Percentiles rank a stretch among this genome's conserved stretches.
Conservation (phyloP, 768 basidiomycete species). For the Boletus sensibilis region DNA sequence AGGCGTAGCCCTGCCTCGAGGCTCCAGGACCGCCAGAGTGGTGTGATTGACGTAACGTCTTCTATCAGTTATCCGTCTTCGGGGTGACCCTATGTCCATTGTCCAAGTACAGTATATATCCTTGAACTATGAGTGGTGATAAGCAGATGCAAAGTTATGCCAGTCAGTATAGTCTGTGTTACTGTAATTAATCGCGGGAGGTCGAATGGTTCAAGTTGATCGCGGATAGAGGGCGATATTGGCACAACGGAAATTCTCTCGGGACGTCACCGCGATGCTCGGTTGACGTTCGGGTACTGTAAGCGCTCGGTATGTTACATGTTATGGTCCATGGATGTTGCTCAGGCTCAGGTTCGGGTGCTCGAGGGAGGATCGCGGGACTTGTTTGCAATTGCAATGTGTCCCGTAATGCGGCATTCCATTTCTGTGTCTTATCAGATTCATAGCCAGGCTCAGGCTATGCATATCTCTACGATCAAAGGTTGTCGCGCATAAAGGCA, state of each 20-base stretch:
- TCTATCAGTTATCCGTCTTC: constrained; percentile 8
- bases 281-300: background rate
- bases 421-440: too few species aligned
- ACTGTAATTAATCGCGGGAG: background rate
- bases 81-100: background rate
- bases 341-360: constrained; percentile 3
- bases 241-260: background rate
- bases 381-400: background rate
- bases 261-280: background rate
- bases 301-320: background rate
- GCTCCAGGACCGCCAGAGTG: constrained; percentile 1
- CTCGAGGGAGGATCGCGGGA: constrained; percentile 4
- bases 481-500: background rate
- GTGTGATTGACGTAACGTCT: constrained; percentile 13
- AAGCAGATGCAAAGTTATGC: constrained; percentile 1
- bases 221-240: constrained; percentile 4
- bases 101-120: background rate
- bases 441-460: too few species aligned
- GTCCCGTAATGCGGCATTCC: background rate
- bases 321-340: too few species aligned
- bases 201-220: constrained; percentile 5
- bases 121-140: constrained; percentile 3
- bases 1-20: constrained; percentile 17
- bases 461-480: background rate
- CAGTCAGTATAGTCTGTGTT: background rate